Base-by-base conservation (phyloP, 2,329 filamentous ascomycete genomes). In the Alternaria sp. region DNA sequence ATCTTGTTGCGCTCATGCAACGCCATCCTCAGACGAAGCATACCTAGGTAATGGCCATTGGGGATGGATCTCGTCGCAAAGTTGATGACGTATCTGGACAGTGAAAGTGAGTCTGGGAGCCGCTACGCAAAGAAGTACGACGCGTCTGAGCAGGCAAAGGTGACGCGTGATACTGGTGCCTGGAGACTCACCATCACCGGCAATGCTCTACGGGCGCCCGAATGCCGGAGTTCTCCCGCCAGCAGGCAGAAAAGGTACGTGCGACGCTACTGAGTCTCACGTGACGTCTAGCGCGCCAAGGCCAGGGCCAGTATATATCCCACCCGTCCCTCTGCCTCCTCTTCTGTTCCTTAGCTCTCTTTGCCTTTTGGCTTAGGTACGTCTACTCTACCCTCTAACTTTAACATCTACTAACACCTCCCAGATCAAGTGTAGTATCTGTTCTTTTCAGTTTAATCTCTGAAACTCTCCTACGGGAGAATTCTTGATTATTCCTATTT, bases 401-500 rank as follows among this genome's bases (percentile, higher is more conserved):
- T 30, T 13, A 11, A 30, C 4, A 12, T 13, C 4, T 1, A 30
- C 28, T 30, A 30, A 30, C 12, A 30, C 1, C 12, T 2, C 11
- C 28, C 2, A 30, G 55, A 57, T 57, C 55, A 57, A 57, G 55
- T 57, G 55, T 57, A 57, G 55, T 57, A 32, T 54, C 52, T 54
- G 52, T 54, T 54, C 52, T 54, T 54, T 62, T 62, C 10, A 61
- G 57, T 63, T 63, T 57, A 61, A 61, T 61, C 61, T 21, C 57
- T 64, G 32, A 62, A 61, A 67, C 46, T 23, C n/a, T 5, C 6
- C 47, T 65, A 70, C 64, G 68, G 56, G 3, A 4, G 13, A 30
- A 63, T 57, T 62, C 17, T 59, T 30, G 59, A 67, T 67, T 70
- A 66, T 64, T 45, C 65, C 53, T 52, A 53, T 73, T 66, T 73